Evolutionary conservation across 257 asterid genomes (phyloP), one percentile per base, ranked within the genome.

Genomic region (Ocimum tenuiflorum): DNA sequence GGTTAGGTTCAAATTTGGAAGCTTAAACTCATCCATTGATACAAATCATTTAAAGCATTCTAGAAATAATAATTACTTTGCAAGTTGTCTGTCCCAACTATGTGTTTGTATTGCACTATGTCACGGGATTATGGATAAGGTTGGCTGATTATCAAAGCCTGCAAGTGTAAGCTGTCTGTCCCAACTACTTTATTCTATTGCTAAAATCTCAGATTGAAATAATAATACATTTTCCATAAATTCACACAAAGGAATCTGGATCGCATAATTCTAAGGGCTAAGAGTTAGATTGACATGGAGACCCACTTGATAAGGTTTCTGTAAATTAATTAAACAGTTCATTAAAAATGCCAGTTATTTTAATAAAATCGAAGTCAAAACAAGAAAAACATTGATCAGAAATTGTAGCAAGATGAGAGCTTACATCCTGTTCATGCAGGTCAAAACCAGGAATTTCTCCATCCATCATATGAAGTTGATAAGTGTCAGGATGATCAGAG

Each of bases 361-460:
- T n/a, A 43, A 8, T 59, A 3, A 43, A 67, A 3, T 13, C n/a
- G 4, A 49, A 20, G 27, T 59, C 18, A 36, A 29, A 74, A 8
- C 43, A 15, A 35, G 19, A 36, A 58, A 61, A 29, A 11, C 7
- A 55, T 15, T 18, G 4, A 27, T 18, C 39, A 54, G 19, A 51
- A 35, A 35, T 7, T 11, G 36, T 23, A 45, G 53, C 59, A 50
- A 60, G 50, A 51, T 65, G 38, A 23, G 8, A 71, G 79, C 95
- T 83, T 76, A 89, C 96, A 73, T 79, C 82, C 69, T 31, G 83
- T 65, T 80, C 81, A 24, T 48, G 75, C 73, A 70, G 66, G 61
- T 70, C 77, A 57, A 76, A 69, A 29, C 78, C 73, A 38, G 85
- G 72, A 61, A 66, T 35, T 69, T 80, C 94, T 39, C 69, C 74